Evolutionary conservation across 2,329 filamentous ascomycete species (phyloP).

Genomic region (Penicillium sp.): DNA sequence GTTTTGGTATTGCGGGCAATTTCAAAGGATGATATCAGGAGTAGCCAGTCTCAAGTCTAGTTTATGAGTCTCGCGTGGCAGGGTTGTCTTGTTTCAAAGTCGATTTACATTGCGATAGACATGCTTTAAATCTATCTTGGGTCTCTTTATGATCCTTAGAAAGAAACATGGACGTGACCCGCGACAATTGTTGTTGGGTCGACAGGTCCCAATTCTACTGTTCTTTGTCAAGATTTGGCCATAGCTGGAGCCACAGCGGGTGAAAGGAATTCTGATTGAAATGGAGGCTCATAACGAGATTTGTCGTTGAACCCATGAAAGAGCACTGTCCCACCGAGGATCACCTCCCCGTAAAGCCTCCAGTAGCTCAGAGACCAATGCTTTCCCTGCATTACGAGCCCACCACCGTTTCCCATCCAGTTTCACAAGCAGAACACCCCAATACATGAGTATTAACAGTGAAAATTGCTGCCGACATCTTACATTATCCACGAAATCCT

Average conservation of each 20-base stretch:
- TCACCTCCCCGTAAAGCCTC: constrained; percentile 19
- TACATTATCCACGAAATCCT: constrained; percentile 33
- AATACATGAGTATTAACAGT: constrained; percentile 37
- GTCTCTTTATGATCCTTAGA: not conserved
- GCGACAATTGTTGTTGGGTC: not conserved
- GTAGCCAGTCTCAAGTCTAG: no score
- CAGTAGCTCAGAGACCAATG: constrained; percentile 30
- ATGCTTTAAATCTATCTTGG: not conserved
- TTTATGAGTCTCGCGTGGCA: no score
- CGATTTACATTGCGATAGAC: no score
- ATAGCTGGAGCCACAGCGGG: not conserved
- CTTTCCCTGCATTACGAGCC: constrained; percentile 33
- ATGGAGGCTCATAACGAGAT: constrained; percentile 18
- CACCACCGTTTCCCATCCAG: constrained; percentile 36
- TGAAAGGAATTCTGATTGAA: not conserved
- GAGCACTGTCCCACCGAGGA: constrained; percentile 25
- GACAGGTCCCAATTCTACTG: not conserved
- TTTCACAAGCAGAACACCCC: constrained; percentile 34
- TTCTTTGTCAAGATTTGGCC: not conserved
- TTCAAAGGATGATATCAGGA: no score
- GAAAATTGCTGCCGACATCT: constrained; percentile 31
- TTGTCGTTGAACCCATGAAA: constrained; percentile 31
- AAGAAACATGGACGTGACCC: not conserved
- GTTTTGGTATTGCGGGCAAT: no score
- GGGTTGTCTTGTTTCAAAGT: no score